A percentile compares a stretch with the other conserved stretches of the same genome.
These are phyloP conservation scores for Penicillium manginii DNA, from an alignment of 495 filamentous ascomycete species.

Conservation along the genomic window DNA sequence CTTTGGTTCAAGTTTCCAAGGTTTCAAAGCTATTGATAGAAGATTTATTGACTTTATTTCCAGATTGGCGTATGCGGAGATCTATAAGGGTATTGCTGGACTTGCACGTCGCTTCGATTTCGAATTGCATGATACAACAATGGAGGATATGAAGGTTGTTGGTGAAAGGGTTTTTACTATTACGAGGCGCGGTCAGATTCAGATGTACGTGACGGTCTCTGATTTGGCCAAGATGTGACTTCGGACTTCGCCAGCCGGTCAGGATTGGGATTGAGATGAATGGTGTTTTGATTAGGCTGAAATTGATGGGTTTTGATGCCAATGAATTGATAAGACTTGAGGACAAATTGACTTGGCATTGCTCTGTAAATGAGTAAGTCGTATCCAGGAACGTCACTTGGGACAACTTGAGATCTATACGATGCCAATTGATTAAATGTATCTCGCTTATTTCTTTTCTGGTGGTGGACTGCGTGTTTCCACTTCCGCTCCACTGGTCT, in stretches of 20 bases:
- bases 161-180: neutral
- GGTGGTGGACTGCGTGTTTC: constrained; percentile 8
- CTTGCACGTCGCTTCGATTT: constrained; percentile 4
- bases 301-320: neutral
- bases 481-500: constrained; percentile 44
- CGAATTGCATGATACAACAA: constrained; percentile 1
- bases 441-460: neutral
- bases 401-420: neutral
- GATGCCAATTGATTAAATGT: neutral
- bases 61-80: constrained; percentile 5
- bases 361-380: neutral
- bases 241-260: neutral
- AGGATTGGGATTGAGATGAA: neutral
- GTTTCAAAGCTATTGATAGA: neutral
- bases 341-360: neutral
- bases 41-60: neutral
- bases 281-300: neutral
- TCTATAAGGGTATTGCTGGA: constrained; percentile 5
- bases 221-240: neutral
- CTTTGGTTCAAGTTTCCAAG: neutral
- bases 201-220: neutral
- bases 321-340: neutral
- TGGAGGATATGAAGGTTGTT: neutral
- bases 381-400: neutral
- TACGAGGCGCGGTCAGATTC: neutral